Percentiles rank a stretch among this genome's conserved stretches.
These are phyloP conservation scores for Echria macrotheca DNA, from an alignment of 495 filamentous ascomycete species.

Conservation along the genomic window DNA sequence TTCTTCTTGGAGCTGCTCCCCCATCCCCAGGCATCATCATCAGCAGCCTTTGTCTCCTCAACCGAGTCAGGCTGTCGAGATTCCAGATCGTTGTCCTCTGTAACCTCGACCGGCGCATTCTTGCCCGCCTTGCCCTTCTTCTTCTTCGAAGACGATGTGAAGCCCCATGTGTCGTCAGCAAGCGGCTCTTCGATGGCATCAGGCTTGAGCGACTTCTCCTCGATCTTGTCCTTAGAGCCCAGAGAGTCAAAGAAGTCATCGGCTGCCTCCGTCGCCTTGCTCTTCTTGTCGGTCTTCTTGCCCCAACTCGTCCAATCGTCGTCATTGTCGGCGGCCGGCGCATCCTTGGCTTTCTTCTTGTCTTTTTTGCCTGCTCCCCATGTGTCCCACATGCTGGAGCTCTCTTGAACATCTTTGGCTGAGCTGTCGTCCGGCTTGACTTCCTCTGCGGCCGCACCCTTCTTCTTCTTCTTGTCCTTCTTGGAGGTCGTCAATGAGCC, in stretches of 20 bases:
- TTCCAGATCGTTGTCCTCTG: conserved; percentile 29
- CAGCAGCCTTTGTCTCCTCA: conserved; percentile 36
- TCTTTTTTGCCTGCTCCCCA: conserved; percentile 36
- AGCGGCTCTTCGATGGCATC: conserved; percentile 42
- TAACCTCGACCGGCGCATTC: conserved; percentile 36
- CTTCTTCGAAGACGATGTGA: conserved; percentile 35
- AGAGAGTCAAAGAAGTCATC: conserved; percentile 35
- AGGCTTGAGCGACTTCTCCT: conserved; percentile 33
- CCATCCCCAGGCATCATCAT: conserved; percentile 36
- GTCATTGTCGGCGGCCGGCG: conserved; percentile 16
- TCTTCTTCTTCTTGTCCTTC: conserved; percentile 32
- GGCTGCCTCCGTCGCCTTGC: conserved; percentile 22
- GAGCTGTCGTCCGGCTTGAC: conserved; percentile 17
- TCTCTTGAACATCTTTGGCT: too few species aligned
- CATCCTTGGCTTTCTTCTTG: conserved; percentile 34
- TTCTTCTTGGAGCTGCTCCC: conserved; percentile 32
- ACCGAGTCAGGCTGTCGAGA: conserved; percentile 35
- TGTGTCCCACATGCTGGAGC: too few species aligned
- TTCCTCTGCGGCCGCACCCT: conserved; percentile 12
- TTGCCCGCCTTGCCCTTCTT: conserved; percentile 37
- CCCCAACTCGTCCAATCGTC: conserved; percentile 30
- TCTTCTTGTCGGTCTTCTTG: conserved; percentile 28
- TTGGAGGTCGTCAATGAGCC: conserved; percentile 18
- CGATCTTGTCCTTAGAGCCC: conserved; percentile 27
- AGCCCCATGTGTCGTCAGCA: conserved; percentile 36